A percentile compares a stretch with the other conserved stretches of the same genome.
Evolutionary conservation across 2,329 filamentous ascomycete species (phyloP).

Genomic region (Orbilia ellipsospora): DNA sequence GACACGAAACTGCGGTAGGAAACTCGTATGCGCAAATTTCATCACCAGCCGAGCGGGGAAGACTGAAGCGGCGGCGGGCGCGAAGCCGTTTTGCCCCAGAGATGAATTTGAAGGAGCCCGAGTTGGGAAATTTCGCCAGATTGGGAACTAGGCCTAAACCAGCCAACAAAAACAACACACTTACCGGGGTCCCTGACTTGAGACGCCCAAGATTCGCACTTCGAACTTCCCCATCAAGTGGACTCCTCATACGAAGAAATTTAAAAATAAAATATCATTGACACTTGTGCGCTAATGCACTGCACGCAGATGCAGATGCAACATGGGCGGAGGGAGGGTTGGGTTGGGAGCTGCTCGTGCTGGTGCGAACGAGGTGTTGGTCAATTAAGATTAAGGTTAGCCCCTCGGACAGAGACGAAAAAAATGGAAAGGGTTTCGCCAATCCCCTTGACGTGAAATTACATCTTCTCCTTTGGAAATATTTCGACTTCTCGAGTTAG

Average conservation of each 20-base stretch:
- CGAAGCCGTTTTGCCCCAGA: not conserved
- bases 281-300: not conserved
- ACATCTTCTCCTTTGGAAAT: not conserved
- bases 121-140: not conserved
- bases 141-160: not conserved
- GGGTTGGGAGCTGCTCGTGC: not conserved
- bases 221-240: slow-evolving; percentile 2
- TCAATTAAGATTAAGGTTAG: slow-evolving; percentile 1
- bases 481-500: not conserved
- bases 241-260: not conserved
- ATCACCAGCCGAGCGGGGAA: slow-evolving; percentile 20
- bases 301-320: not conserved
- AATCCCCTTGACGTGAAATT: not conserved
- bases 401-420: not conserved
- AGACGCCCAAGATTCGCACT: not conserved
- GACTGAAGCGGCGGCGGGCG: slow-evolving; percentile 6
- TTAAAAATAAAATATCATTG: not conserved
- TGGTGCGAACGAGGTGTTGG: not conserved
- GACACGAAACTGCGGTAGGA: slow-evolving; percentile 18
- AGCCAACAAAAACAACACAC: not conserved
- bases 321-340: not conserved
- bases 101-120: too few species aligned
- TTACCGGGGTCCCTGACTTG: not conserved
- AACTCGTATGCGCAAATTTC: slow-evolving; percentile 17
- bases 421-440: not conserved